Evolutionary conservation across 805 yeast species (phyloP), one percentile per base, ranked within the genome.

Genomic region (Yamadazyma philogaea): DNA sequence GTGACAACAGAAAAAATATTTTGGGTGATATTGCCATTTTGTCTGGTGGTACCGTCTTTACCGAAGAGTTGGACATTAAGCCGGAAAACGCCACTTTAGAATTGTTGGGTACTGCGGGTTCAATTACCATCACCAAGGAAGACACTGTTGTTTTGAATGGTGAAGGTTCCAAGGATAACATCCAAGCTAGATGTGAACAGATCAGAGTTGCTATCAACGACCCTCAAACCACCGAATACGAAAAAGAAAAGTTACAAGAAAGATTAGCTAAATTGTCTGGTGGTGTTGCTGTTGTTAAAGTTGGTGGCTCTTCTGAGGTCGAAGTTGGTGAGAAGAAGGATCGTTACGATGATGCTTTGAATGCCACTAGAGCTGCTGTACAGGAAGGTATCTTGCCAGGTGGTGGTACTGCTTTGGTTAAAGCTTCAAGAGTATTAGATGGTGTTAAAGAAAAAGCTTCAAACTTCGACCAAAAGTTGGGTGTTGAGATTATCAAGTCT

Each of bases 321-420:
- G 98, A 93, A 74, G 99, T 93, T 53, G 95, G 97, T 61, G 99
- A 93, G 78, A 93, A 93, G 93, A 93, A 93, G 77, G 99, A 93
- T 68, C 85, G 99, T 72, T 87, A 89, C 62, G 98, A 93, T 59
- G 99, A 93, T 74, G 98, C 99, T 20, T 78, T 93, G 64, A 91
- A 93, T 64, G 97, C 99, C 43, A 93, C 98, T 41, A 88, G 98
- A 71, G 97, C 99, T 48, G 99, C 99, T 52, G 96, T 93, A 51
- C 91, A 91, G 72, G 96, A 88, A 71, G 99, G 99, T 72, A 89
- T 93, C 63, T 78, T 93, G 54, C 99, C 99, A 62, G 99, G 99
- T 74, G 99, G 99, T 67, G 99, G 99, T 72, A 88, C 97, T 53
- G 99, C 99, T 45, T 78, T 93, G 61, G 78, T 88, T 60, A 93